These are phyloP conservation scores for Metschnikowia lochheadii DNA, from an alignment of 805 yeast species.

Conservation along the genomic window DNA sequence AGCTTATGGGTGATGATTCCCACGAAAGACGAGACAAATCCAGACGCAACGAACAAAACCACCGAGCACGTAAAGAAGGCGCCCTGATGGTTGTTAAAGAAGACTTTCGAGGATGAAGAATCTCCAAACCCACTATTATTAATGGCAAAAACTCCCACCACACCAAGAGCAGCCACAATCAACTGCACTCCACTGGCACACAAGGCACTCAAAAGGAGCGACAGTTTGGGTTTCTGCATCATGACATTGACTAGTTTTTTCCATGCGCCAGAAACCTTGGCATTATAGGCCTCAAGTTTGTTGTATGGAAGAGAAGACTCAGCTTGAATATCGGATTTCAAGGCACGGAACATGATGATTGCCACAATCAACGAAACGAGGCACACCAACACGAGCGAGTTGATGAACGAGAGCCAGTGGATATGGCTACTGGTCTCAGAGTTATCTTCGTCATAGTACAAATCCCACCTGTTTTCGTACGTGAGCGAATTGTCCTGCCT, in stretches of 20 bases:
- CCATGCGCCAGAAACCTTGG: constrained; percentile 35
- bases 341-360: constrained; percentile 53
- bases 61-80: constrained; percentile 61
- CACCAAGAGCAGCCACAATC: constrained; percentile 59
- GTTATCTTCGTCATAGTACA: constrained; percentile 57
- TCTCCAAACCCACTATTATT: constrained; percentile 24
- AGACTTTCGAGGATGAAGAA: constrained; percentile 42
- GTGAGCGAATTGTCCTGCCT: constrained; percentile 67
- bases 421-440: constrained; percentile 43
- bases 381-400: constrained; percentile 62
- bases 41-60: constrained; percentile 60
- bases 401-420: constrained; percentile 76
- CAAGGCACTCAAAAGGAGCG: constrained; percentile 49
- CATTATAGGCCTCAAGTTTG: neutral
- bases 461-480: constrained; percentile 70
- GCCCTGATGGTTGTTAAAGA: constrained; percentile 65
- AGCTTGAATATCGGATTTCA: constrained; percentile 46
- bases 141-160: constrained; percentile 48
- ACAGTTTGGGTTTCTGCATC: constrained; percentile 46
- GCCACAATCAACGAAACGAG: constrained; percentile 63
- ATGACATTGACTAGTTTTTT: constrained; percentile 52
- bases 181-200: constrained; percentile 76
- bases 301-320: constrained; percentile 23
- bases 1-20: constrained; percentile 61
- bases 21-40: constrained; percentile 68